phyloP scores from a whole-genome alignment of 495 filamentous ascomycete genomes.

The Aspergillus cavernicola region DNA sequence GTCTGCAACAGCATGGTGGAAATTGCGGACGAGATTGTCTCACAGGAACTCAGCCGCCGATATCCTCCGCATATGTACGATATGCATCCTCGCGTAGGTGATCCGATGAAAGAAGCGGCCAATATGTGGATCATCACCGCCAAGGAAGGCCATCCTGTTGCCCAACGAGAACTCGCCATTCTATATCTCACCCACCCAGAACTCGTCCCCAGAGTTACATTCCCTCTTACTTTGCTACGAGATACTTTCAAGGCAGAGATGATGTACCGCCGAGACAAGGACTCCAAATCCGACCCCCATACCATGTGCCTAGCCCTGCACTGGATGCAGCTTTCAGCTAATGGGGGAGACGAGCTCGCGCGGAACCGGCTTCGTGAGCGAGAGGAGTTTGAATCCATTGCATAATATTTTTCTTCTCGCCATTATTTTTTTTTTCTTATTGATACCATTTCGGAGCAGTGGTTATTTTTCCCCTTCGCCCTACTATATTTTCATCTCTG shows the following conservation, averaged over 20 bases:
- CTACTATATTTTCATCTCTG: neutral
- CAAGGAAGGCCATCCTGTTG: slow-evolving; percentile 85
- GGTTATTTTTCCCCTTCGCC: neutral
- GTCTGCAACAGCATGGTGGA: slow-evolving; percentile 89
- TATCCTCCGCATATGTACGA: slow-evolving; percentile 40
- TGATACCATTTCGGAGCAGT: slow-evolving; percentile 23
- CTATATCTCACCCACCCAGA: slow-evolving; percentile 93
- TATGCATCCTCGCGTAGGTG: slow-evolving; percentile 32
- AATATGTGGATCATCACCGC: slow-evolving; percentile 92
- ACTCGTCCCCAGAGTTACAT: slow-evolving; percentile 75
- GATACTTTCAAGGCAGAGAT: slow-evolving; percentile 91
- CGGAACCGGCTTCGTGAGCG: slow-evolving; percentile 77
- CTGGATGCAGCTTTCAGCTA: slow-evolving; percentile 93
- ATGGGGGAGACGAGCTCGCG: slow-evolving; percentile 83
- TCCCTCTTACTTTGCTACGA: slow-evolving; percentile 78
- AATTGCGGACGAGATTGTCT: slow-evolving; percentile 48
- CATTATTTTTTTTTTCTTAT: neutral
- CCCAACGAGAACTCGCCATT: slow-evolving; percentile 91
- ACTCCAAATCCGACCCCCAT: slow-evolving; percentile 69
- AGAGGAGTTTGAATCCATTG: slow-evolving; percentile 55
- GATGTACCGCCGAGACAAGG: slow-evolving; percentile 57
- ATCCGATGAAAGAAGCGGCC: slow-evolving; percentile 76
- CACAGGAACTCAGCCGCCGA: slow-evolving; percentile 39
- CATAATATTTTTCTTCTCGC: slow-evolving; percentile 22
- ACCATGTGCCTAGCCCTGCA: slow-evolving; percentile 96